Evolutionary conservation across 345 rosid genomes (phyloP).

Genomic region (Reutealis trisperma): DNA sequence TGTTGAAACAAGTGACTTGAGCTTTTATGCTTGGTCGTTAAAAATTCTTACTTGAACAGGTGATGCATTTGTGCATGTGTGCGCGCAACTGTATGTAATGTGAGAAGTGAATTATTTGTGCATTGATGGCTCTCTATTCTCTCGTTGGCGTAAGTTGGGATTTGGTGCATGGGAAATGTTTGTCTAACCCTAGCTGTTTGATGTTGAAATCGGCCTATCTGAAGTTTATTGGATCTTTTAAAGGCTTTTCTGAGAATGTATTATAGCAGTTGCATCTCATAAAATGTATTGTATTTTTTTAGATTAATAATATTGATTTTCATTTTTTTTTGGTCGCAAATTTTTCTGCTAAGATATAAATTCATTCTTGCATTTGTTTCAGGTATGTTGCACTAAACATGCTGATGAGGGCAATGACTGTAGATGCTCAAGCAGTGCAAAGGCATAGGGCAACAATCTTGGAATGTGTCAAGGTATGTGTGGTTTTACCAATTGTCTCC

Average conservation of each 20-base stretch:
- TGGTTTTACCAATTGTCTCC: background rate
- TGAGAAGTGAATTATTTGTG: background rate
- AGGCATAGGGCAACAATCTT: constrained; percentile 92
- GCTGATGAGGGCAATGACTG: constrained; percentile 89
- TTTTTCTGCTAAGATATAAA: constrained; percentile 8
- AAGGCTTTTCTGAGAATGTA: background rate
- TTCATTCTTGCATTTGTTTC: constrained; percentile 29
- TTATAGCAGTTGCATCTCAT: background rate
- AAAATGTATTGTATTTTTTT: background rate
- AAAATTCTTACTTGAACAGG: background rate
- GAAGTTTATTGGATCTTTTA: background rate
- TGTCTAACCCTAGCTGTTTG: background rate
- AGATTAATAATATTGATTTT: constrained; percentile 5
- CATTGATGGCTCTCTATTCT: background rate
- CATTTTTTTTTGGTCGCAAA: background rate
- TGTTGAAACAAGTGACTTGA: background rate
- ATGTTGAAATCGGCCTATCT: background rate
- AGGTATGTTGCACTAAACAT: constrained; percentile 97
- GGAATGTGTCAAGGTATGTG: constrained; percentile 96
- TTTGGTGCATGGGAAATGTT: background rate
- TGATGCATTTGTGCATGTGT: background rate
- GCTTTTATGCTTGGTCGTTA: background rate
- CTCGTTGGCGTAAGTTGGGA: background rate
- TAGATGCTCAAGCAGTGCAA: constrained; percentile 95
- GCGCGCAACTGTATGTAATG: background rate